These are phyloP conservation scores for Papiliotrema fonsecae DNA, from an alignment of 1,284 basidiomycete species.

Conservation along the genomic window DNA sequence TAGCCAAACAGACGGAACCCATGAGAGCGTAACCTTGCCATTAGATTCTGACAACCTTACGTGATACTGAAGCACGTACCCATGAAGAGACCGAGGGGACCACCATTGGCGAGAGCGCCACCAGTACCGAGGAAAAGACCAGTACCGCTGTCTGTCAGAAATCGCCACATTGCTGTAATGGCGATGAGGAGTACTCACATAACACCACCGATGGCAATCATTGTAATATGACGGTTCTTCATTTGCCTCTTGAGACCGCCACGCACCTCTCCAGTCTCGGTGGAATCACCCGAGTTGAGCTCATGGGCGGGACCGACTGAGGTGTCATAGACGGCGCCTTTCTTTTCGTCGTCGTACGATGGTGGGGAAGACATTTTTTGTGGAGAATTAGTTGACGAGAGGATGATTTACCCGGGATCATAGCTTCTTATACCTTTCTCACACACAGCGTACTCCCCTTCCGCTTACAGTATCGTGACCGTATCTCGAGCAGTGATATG, in stretches of 20 bases:
- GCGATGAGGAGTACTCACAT: conserved; percentile 15
- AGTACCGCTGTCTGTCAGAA: conserved; percentile 16
- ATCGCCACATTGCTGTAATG: neutral
- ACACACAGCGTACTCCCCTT: no score
- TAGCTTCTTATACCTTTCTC: no score
- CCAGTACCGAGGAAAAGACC: conserved; percentile 54
- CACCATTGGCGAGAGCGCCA: conserved; percentile 49
- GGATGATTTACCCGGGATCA: no score
- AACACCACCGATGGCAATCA: conserved; percentile 30
- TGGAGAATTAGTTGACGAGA: no score
- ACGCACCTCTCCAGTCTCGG: neutral
- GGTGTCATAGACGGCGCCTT: neutral
- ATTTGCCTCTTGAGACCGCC: conserved; percentile 20
- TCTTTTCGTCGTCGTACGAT: conserved; percentile 5
- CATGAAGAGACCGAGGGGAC: conserved; percentile 49
- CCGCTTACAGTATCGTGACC: no score
- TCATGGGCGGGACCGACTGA: conserved; percentile 1
- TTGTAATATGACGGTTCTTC: conserved; percentile 27
- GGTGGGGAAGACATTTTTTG: no score
- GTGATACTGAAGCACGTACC: no score
- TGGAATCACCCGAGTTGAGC: neutral
- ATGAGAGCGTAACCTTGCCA: conserved; percentile 47
- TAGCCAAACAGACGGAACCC: conserved; percentile 42
- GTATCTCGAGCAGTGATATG: no score
- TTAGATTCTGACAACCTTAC: no score